Base-by-base conservation (phyloP, 345 rosid species). In the Murraya paniculata region DNA sequence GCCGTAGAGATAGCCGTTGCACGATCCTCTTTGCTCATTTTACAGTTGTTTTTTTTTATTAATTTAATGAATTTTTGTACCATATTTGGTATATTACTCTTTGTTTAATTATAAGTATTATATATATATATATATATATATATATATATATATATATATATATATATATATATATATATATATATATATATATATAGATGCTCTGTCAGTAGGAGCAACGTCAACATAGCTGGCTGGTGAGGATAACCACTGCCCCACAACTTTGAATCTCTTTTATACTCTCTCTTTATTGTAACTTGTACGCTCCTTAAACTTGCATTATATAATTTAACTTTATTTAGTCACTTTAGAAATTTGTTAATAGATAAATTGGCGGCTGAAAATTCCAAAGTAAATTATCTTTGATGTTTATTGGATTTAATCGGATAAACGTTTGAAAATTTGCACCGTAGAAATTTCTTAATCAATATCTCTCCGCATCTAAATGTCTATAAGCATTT, bases 191-290 rank as follows among this genome's bases (percentile, higher is more conserved):
- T 19, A 18, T 0, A 13, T 55, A n/a, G 18, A 3, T 22, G 74
- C 33, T 57, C 41, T 71, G 86, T 57, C 41, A 76, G 86, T 79
- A 58, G 89, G 83, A 82, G 90, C 80, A 78, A 80, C 81, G 84
- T 86, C 87, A 85, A 85, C 85, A 73, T 82, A 84, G 88, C 89
- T 89, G 88, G 88, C 84, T 79, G 86, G 89, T 83, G 87, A 88
- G 87, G 81, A 84, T 77, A 38, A 66, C 82, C 76, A 77, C 88
- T 86, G 82, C 87, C 85, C 5, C 48, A 36, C 60, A 71, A 61
- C 77, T 75, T 77, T 77, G 75, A 88, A 79, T 81, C 67, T 82
- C 81, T 55, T 36, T 64, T 8, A 7, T 16, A 11, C 10, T 66
- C 8, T 68, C 1, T 6, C 19, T 28, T 71, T 53, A 21, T 9